Base-by-base conservation (phyloP, 148 eudicot genomes). In the Beta vulgaris region DNA sequence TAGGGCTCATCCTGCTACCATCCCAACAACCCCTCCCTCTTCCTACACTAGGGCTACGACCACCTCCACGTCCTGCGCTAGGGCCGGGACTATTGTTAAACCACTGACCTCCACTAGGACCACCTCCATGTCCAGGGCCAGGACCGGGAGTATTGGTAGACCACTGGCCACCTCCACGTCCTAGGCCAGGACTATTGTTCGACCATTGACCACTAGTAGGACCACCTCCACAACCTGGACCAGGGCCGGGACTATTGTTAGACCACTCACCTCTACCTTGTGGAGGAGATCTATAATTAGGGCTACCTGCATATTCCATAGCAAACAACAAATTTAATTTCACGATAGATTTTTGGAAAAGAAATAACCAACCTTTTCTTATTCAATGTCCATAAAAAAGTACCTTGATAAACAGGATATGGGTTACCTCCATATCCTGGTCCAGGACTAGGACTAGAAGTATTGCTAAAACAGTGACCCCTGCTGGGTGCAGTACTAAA, bases 41-140 rank as follows among this genome's bases (percentile, higher is more conserved):
- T 39, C 88, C 92, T 74, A 84, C 64, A 34, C 19, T 23, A 66
- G 48, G 49, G 32, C 48, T 66, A 76, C 53, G 79, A 69, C 79
- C 44, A 35, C 81, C 84, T 66, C 86, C 79, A 61, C 44, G 36
- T 25, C 87, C 85, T 23, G 81, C 75, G 61, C 77, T 53, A 55
- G 82, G 68, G 61, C 65, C 18, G 23, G 80, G 82, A 66, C 82
- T 78, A 76, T 76, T 75, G 58, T 73, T 73, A 36, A 61, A 76
- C 82, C 80, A 70, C 31, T 35, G 78, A 28, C 83, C 86, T 76
- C 84, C 73, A 55, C 86, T 74, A 34, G 84, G 87, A 65, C 84
- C 72, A 72, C 87, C 82, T 55, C 87, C 80, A 64, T n/a, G 29
- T 35, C 81, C 72, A 72, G 57, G 25, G n/a, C 57, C 57, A 51